phyloP scores from a whole-genome alignment of 345 rosid species.

The Combretum micranthum region DNA sequence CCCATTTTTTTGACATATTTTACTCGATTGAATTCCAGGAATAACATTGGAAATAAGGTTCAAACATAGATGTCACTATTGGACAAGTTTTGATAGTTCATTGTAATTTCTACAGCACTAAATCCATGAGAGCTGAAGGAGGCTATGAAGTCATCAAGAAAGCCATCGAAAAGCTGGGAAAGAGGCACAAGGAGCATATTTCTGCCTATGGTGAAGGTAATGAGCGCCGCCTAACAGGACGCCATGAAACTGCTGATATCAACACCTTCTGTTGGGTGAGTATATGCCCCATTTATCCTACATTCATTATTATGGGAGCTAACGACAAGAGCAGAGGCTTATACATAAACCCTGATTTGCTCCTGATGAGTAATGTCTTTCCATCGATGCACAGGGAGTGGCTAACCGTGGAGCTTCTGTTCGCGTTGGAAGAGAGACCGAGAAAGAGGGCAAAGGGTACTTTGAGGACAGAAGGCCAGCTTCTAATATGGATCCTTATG shows the following conservation, averaged over 20 bases:
- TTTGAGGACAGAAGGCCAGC: slow-evolving; percentile 37
- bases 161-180: slow-evolving; percentile 29
- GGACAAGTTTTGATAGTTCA: no score
- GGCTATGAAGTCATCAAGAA: slow-evolving; percentile 23
- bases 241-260: slow-evolving; percentile 33
- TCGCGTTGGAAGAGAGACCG: slow-evolving; percentile 32
- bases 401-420: slow-evolving; percentile 33
- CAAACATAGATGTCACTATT: no score
- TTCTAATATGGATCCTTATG: slow-evolving; percentile 40
- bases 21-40: no score
- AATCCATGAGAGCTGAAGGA: slow-evolving; percentile 34
- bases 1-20: neutral
- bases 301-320: no score
- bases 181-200: slow-evolving; percentile 28
- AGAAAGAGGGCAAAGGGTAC: slow-evolving; percentile 29
- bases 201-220: slow-evolving; percentile 35
- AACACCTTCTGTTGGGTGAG: slow-evolving; percentile 25
- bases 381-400: slow-evolving; percentile 14
- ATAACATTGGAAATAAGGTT: neutral
- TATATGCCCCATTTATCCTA: neutral
- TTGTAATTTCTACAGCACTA: slow-evolving; percentile 17
- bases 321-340: no score
- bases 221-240: slow-evolving; percentile 28
- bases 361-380: no score
- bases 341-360: no score